Conservation (phyloP, 495 filamentous ascomycete species). For the Penicillium robsamsonii region DNA sequence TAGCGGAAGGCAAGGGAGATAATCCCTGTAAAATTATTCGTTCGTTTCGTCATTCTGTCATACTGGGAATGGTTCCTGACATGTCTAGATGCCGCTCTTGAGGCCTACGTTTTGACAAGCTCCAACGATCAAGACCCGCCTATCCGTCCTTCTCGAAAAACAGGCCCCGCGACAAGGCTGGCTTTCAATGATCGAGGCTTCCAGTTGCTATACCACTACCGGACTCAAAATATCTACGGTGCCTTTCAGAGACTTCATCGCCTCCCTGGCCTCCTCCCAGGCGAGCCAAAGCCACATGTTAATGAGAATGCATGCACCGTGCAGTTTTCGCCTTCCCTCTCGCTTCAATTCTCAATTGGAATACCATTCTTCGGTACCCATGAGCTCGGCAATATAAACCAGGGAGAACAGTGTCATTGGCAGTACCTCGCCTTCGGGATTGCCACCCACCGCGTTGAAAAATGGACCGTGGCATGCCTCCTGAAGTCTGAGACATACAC, state of each 20-base stretch:
- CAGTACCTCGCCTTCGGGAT: constrained; percentile 44
- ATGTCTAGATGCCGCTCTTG: constrained; percentile 9
- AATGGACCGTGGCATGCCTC: constrained; percentile 44
- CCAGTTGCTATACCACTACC: constrained; percentile 39
- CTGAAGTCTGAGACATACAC: constrained; percentile 34
- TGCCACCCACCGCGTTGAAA: constrained; percentile 37
- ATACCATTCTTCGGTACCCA: constrained; percentile 46
- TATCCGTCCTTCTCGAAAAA: constrained; percentile 1
- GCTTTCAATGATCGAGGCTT: constrained; percentile 37
- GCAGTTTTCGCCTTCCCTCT: constrained; percentile 23
- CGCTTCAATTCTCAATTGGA: constrained; percentile 40
- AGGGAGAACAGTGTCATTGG: constrained; percentile 33
- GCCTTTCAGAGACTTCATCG: constrained; percentile 28
- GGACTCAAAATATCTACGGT: constrained; percentile 30
- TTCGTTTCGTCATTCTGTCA: constrained; percentile 10
- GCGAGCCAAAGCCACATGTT: constrained; percentile 11
- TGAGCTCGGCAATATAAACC: constrained; percentile 6
- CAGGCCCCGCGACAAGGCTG: constrained; percentile 32
- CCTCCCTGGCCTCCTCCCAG: background rate
- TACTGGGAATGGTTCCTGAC: constrained; percentile 1
- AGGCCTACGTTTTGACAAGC: constrained; percentile 3
- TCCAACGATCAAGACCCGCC: background rate
- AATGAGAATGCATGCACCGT: constrained; percentile 33
- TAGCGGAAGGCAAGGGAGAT: background rate
- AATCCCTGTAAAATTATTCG: constrained; percentile 5